phyloP scores from a whole-genome alignment of 768 basidiomycete genomes.

The Tremella fuciformis region DNA sequence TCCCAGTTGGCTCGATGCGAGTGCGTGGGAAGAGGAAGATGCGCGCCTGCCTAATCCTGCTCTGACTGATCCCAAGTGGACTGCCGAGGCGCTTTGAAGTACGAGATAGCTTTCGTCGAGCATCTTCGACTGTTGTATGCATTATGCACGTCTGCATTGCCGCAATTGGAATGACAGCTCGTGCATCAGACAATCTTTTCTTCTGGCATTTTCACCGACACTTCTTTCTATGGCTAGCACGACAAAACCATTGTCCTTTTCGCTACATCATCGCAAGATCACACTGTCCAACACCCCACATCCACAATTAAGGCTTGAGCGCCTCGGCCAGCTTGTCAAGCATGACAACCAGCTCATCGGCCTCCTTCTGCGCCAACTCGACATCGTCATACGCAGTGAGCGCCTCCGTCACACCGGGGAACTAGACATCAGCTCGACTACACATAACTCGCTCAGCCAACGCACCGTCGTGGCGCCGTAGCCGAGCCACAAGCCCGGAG shows the following conservation, averaged over 20 bases:
- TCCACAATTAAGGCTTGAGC: conserved; percentile 18
- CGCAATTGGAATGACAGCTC: no score
- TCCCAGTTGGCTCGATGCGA: conserved; percentile 72
- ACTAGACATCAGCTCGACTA: conserved; percentile 15
- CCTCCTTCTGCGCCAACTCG: conserved; percentile 44
- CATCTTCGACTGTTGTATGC: neutral
- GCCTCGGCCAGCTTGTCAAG: conserved; percentile 32
- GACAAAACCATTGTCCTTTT: no score
- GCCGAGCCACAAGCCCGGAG: conserved; percentile 51
- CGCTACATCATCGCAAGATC: neutral
- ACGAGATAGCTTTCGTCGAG: neutral
- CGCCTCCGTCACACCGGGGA: conserved; percentile 42
- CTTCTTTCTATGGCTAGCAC: no score
- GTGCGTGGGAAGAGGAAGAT: conserved; percentile 66
- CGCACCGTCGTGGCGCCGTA: conserved; percentile 47
- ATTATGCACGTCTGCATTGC: neutral
- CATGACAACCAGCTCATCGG: conserved; percentile 43
- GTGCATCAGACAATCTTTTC: neutral
- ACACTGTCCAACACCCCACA: neutral
- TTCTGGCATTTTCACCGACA: neutral
- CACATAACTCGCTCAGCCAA: neutral
- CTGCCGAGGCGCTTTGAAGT: neutral
- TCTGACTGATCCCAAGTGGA: conserved; percentile 19
- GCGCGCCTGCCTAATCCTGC: conserved; percentile 71
- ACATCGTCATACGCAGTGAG: conserved; percentile 46